Percentiles rank a stretch among this genome's conserved stretches.
These are phyloP conservation scores for Rhododendron mucronatum DNA, from an alignment of 148 eudicot genomes.

Conservation along the genomic window DNA sequence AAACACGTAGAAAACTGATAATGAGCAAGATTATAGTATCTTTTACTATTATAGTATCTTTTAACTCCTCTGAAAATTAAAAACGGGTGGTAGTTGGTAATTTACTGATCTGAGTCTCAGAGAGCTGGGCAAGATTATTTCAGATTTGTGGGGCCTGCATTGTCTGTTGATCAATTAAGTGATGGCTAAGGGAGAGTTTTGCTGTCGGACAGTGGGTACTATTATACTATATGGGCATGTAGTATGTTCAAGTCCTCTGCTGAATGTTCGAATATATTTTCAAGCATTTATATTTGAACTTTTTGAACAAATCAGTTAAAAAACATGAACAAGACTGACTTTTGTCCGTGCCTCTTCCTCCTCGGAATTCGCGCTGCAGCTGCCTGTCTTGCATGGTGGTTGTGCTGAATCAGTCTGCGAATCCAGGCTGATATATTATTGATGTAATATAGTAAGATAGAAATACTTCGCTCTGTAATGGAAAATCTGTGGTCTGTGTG, in stretches of 20 bases:
- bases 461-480: background rate
- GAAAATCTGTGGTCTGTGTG: background rate
- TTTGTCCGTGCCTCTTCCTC: background rate
- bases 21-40: background rate
- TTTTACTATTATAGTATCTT: background rate
- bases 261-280: background rate
- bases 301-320: background rate
- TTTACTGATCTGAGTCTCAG: background rate
- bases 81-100: background rate
- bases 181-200: conserved; percentile 59
- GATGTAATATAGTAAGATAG: background rate
- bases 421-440: background rate
- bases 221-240: conserved; percentile 29
- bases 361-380: background rate
- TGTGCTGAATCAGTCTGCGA: background rate
- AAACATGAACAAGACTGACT: background rate
- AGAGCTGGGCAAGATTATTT: conserved; percentile 31
- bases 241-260: background rate
- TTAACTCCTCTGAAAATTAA: background rate
- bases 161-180: conserved; percentile 55
- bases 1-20: background rate
- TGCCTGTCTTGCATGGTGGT: background rate
- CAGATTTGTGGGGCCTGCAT: conserved; percentile 60
- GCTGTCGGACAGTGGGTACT: conserved; percentile 62
- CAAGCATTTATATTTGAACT: background rate